Percentiles rank a stretch among this genome's conserved stretches.
These are phyloP conservation scores for Hirschioporus abietinus DNA, from an alignment of 768 basidiomycete species.

Conservation along the genomic window DNA sequence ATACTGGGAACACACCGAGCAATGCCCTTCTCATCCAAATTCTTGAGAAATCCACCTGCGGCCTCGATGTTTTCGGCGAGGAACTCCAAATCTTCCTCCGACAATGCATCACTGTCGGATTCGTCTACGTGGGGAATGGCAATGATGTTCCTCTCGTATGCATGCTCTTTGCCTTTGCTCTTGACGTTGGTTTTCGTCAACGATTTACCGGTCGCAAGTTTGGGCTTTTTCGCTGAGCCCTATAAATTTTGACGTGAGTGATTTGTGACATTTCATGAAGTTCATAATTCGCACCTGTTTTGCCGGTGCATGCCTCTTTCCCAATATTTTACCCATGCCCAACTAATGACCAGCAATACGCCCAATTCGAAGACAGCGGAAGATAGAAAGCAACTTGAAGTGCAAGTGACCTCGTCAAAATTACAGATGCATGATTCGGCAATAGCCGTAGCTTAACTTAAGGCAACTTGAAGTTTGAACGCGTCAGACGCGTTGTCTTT, in stretches of 20 bases:
- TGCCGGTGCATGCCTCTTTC: constrained; percentile 29
- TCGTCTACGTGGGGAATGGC: constrained; percentile 48
- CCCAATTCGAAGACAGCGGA: too few relatives aligned
- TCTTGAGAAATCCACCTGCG: constrained; percentile 51
- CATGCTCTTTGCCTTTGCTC: constrained; percentile 51
- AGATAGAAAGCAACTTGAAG: too few relatives aligned
- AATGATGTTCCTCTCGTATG: constrained; percentile 53
- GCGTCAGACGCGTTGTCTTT: too few relatives aligned
- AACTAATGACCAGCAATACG: too few relatives aligned
- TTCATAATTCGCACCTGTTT: constrained; percentile 22
- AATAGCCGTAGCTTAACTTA: too few relatives aligned
- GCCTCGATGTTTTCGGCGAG: constrained; percentile 58
- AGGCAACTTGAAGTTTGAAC: too few relatives aligned
- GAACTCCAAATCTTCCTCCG: constrained; percentile 67
- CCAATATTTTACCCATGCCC: constrained; percentile 24
- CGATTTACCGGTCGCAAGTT: constrained; percentile 32
- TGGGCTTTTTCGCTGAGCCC: constrained; percentile 57
- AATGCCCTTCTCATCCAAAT: constrained; percentile 75
- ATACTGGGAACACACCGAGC: constrained; percentile 49
- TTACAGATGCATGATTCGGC: too few relatives aligned
- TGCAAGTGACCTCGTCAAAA: too few relatives aligned
- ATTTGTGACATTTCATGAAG: background rate
- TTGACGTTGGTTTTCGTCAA: constrained; percentile 26
- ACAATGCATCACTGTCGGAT: constrained; percentile 48
- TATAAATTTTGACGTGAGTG: constrained; percentile 17